These are phyloP conservation scores for Cochlearia excelsa DNA, from an alignment of 345 rosid species.

Conservation along the genomic window DNA sequence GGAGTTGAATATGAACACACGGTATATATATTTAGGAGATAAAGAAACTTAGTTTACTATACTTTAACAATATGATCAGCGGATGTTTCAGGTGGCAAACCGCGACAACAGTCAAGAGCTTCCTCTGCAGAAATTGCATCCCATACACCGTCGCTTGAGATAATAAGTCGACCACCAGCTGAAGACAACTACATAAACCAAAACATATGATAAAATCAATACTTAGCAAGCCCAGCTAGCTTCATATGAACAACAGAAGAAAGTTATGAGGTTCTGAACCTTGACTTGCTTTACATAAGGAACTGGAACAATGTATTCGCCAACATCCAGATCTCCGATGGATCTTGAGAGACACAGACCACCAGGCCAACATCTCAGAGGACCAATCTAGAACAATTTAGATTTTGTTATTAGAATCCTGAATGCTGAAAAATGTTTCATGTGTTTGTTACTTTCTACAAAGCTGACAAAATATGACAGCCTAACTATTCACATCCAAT, in stretches of 20 bases:
- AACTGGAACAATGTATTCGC: conserved; percentile 96
- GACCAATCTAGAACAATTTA: conserved; percentile 71
- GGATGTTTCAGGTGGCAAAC: conserved; percentile 83
- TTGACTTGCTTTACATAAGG: conserved; percentile 98
- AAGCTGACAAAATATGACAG: neutral
- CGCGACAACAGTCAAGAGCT: conserved; percentile 88
- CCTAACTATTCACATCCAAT: no score
- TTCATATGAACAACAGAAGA: neutral
- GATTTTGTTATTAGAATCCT: conserved; percentile 25
- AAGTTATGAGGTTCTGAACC: conserved; percentile 41
- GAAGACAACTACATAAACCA: conserved; percentile 71
- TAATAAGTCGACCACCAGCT: conserved; percentile 83
- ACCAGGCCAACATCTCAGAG: conserved; percentile 99
- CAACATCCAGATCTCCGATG: conserved; percentile 94
- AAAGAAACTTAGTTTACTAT: conserved; percentile 23
- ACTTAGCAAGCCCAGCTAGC: neutral
- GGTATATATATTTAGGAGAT: neutral
- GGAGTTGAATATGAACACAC: neutral
- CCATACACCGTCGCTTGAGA: conserved; percentile 99
- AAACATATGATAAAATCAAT: neutral
- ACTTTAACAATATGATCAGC: conserved; percentile 94
- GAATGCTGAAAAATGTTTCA: neutral
- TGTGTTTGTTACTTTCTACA: neutral
- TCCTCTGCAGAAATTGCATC: conserved; percentile 80
- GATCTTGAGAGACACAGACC: conserved; percentile 99